Evolutionary conservation across 352 stramenopile genomes (phyloP).

Genomic region (Phytophthora colocasiae): DNA sequence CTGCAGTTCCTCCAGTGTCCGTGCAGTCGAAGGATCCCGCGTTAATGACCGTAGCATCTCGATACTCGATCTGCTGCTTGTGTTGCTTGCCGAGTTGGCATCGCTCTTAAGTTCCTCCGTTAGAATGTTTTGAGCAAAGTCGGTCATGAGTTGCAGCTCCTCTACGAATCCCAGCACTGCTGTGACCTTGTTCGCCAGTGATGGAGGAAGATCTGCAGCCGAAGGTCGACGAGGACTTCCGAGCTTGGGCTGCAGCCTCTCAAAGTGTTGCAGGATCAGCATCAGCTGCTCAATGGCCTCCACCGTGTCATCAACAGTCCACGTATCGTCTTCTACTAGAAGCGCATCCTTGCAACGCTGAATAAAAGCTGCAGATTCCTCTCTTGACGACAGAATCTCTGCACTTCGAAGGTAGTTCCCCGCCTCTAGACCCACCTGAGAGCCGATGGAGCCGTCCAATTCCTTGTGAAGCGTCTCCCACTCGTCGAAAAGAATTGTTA

Average conservation of each 20-base stretch:
- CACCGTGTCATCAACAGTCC: slow-evolving; percentile 31
- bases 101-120: slow-evolving; percentile 50
- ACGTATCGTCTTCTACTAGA: slow-evolving; percentile 3
- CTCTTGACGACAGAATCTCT: slow-evolving; percentile 32
- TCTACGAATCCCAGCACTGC: slow-evolving; percentile 62
- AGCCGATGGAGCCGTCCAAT: slow-evolving; percentile 5
- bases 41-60: slow-evolving; percentile 35
- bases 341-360: slow-evolving; percentile 31
- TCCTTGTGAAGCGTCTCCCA: slow-evolving; percentile 27
- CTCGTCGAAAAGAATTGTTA: slow-evolving; percentile 32
- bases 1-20: slow-evolving; percentile 30
- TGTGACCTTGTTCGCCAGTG: slow-evolving; percentile 43
- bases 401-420: slow-evolving; percentile 25
- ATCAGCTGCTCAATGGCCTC: slow-evolving; percentile 47
- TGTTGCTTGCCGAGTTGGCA: slow-evolving; percentile 33
- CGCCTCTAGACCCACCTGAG: neutral
- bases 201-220: slow-evolving; percentile 11
- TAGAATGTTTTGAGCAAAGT: slow-evolving; percentile 70
- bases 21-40: slow-evolving; percentile 38
- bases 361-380: slow-evolving; percentile 33
- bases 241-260: slow-evolving; percentile 42
- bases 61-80: slow-evolving; percentile 58
- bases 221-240: slow-evolving; percentile 29
- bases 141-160: slow-evolving; percentile 59
- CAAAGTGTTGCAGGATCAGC: slow-evolving; percentile 51